Percentiles rank a stretch among this genome's conserved stretches.
Evolutionary conservation across 805 yeast species (phyloP).

Genomic region (Ogataea trehalophila): DNA sequence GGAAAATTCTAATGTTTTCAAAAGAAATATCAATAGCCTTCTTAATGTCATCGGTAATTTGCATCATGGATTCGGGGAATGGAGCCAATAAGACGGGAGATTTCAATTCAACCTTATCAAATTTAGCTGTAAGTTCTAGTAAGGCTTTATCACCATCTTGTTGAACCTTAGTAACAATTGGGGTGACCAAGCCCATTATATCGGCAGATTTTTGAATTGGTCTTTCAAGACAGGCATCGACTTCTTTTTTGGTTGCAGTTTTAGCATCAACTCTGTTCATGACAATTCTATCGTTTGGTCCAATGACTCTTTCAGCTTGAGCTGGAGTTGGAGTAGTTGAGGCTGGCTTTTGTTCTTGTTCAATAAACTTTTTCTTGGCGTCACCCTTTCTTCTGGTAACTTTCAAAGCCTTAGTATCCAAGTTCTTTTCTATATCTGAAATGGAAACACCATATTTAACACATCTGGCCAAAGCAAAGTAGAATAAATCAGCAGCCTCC

Average conservation of each 20-base stretch:
- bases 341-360: constrained; percentile 18
- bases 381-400: constrained; percentile 94
- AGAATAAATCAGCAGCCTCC: constrained; percentile 92
- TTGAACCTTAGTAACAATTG: constrained; percentile 78
- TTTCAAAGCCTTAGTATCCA: constrained; percentile 78
- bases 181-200: constrained; percentile 88
- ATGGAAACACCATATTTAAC: constrained; percentile 71
- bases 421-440: constrained; percentile 76
- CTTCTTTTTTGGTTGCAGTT: constrained; percentile 37
- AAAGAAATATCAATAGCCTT: constrained; percentile 86
- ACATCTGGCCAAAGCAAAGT: constrained; percentile 51
- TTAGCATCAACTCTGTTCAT: constrained; percentile 46
- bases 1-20: constrained; percentile 86
- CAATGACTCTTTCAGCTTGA: constrained; percentile 23
- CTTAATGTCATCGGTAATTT: constrained; percentile 66
- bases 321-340: constrained; percentile 4
- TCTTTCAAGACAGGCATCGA: constrained; percentile 67
- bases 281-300: constrained; percentile 37
- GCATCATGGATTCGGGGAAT: constrained; percentile 72
- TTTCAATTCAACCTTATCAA: constrained; percentile 73
- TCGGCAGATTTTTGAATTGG: constrained; percentile 95
- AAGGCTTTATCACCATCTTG: constrained; percentile 80
- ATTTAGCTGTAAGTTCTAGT: constrained; percentile 83
- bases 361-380: constrained; percentile 77
- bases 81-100: constrained; percentile 85